These are phyloP conservation scores for Rosa multiflora DNA, from an alignment of 306 rosid species.

Conservation along the genomic window DNA sequence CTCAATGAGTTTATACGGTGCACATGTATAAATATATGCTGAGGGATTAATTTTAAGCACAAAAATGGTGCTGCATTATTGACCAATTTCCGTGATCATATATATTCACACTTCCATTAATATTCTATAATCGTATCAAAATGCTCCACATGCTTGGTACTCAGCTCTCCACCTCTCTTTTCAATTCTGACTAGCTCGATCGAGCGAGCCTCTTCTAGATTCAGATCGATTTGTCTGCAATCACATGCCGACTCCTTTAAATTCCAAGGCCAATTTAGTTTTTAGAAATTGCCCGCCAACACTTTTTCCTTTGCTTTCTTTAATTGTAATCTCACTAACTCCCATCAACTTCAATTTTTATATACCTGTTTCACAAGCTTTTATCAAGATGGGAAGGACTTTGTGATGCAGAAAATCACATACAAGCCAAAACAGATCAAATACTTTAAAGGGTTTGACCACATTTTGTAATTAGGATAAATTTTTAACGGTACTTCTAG, in stretches of 20 bases:
- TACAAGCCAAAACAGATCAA: not conserved
- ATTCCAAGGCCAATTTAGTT: not conserved
- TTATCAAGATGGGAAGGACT: slow-evolving; percentile 4
- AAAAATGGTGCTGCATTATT: slow-evolving; percentile 11
- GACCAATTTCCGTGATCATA: not conserved
- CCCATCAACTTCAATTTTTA: not conserved
- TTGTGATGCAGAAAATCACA: not conserved
- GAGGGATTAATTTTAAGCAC: not conserved
- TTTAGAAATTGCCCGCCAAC: not conserved
- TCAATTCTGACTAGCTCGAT: not conserved
- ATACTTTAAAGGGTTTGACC: not conserved
- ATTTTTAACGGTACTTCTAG: no score
- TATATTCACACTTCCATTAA: not conserved
- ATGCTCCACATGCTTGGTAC: not conserved
- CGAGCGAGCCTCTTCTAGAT: not conserved
- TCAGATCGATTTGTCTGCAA: not conserved
- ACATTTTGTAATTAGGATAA: no score
- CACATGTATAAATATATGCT: no score
- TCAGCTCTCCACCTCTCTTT: slow-evolving; percentile 5
- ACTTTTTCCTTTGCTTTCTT: not conserved
- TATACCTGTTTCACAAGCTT: not conserved
- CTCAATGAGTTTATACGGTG: no score
- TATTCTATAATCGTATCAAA: not conserved
- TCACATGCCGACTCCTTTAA: slow-evolving; percentile 6
- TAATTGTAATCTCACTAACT: not conserved